These are phyloP conservation scores for Gynochthodes officinalis DNA, from an alignment of 257 asterid genomes.

Conservation along the genomic window DNA sequence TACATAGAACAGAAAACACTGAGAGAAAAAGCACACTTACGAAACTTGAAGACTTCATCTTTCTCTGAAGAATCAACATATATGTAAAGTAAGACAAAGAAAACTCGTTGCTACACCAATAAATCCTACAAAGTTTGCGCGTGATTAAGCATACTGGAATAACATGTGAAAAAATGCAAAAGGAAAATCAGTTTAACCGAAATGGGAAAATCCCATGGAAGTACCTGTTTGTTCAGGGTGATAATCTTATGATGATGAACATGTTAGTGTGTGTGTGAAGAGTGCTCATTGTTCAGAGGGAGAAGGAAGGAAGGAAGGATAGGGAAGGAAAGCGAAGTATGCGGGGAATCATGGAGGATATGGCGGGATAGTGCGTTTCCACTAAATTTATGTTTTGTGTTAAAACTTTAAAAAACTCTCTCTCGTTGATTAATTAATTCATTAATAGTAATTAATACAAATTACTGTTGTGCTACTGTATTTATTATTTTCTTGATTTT, in stretches of 20 bases:
- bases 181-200: neutral
- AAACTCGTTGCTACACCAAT: neutral
- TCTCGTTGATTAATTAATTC: no score
- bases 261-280: neutral
- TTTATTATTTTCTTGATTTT: no score
- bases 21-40: conserved; percentile 16
- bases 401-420: no score
- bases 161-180: neutral
- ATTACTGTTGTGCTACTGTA: no score
- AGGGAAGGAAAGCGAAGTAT: neutral
- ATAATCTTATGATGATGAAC: neutral
- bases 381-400: neutral
- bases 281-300: neutral
- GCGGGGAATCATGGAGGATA: conserved; percentile 10
- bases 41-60: conserved; percentile 23
- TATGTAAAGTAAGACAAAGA: neutral
- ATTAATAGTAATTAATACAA: no score
- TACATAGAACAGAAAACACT: neutral
- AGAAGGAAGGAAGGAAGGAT: neutral
- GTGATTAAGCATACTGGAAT: neutral
- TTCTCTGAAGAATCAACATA: conserved; percentile 13
- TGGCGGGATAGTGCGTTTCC: neutral
- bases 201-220: neutral
- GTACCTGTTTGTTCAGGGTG: neutral
- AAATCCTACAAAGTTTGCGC: neutral